Base-by-base conservation (phyloP, 495 filamentous ascomycete species). In the Penicillium bialowiezense region DNA sequence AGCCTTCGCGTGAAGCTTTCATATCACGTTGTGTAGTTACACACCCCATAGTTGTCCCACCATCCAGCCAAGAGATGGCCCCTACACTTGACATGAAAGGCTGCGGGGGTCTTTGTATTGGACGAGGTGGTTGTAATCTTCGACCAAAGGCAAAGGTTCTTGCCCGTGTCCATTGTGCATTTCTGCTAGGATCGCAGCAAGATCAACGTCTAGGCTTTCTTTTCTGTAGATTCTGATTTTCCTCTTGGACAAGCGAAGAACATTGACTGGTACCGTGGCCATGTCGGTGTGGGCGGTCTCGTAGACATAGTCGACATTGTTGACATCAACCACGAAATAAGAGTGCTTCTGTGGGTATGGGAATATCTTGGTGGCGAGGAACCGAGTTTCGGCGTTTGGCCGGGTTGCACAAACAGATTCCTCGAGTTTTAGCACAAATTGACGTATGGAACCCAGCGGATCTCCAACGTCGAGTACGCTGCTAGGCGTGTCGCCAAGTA, bases 301-400 rank as follows among this genome's bases (percentile, higher is more conserved):
- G 32, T 59, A 59, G 51, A 41, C n/a, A 36, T 59, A 59, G 14
- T 46, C 17, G 37, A 13, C 14, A 46, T 59, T 55, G 28, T 58
- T 58, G 6, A 54, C 13, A 26, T 58, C 55, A 1, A 58, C 15
- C 0, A 58, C 33, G 29, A 58, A 58, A 40, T 44, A 54, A 9
- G 46, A 51, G 26, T 54, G 47, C 1, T 34, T 15, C 3, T 19
- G 37, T 19, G 42, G 50, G 37, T 31, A 39, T 19, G 42, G 50
- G 37, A 21, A 39, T 46, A 58, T 51, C 8, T 19, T 38, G 4
- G 44, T 36, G 5, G 50, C 55, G 13, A 58, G 7, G 24, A 58
- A 58, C 36, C 40, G 35, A 35, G 55, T 34, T 15, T 41, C 13
- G 15, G 4, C 13, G 15, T 50, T 36, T 38, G 44, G 36, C 7